Evolutionary conservation across 225 moss, liverwort and hornwort species (phyloP).

Genomic region (Marchantia paleacea): DNA sequence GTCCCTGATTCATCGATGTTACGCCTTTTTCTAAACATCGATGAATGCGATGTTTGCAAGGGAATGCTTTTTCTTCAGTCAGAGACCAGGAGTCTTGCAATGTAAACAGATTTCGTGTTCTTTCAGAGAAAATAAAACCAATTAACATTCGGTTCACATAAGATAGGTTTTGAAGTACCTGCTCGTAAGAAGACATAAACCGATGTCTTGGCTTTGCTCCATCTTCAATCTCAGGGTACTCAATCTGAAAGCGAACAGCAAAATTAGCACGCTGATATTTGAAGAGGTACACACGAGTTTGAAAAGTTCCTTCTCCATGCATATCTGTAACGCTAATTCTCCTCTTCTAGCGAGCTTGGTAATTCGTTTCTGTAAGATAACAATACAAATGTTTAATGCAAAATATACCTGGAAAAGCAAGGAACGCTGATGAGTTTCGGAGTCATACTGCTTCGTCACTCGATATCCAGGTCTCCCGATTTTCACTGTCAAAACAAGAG

Average conservation of each 20-base stretch:
- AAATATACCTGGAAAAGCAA: constrained; percentile 78
- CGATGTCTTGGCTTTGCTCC: constrained; percentile 80
- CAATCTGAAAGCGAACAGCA: constrained; percentile 54
- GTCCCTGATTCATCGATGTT: too few relatives aligned
- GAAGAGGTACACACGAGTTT: neutral
- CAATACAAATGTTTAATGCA: too few relatives aligned
- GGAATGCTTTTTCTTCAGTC: too few relatives aligned
- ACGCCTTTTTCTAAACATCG: too few relatives aligned
- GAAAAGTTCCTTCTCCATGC: neutral
- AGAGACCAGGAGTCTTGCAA: too few relatives aligned
- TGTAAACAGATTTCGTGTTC: too few relatives aligned
- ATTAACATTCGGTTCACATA: too few relatives aligned
- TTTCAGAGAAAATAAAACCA: too few relatives aligned
- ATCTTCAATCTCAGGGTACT: constrained; percentile 96
- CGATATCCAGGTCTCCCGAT: constrained; percentile 97
- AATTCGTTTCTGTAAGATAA: too few relatives aligned
- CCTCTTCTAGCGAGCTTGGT: neutral
- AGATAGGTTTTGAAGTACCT: constrained; percentile 42
- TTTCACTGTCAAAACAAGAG: constrained; percentile 59
- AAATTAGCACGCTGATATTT: neutral
- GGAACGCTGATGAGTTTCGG: constrained; percentile 85
- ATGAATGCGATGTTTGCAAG: too few relatives aligned
- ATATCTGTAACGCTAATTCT: neutral
- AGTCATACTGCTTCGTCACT: constrained; percentile 94
- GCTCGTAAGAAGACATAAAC: constrained; percentile 99